Evolutionary conservation across 2,329 filamentous ascomycete genomes (phyloP).

Genomic region (Huntiella omanensis): DNA sequence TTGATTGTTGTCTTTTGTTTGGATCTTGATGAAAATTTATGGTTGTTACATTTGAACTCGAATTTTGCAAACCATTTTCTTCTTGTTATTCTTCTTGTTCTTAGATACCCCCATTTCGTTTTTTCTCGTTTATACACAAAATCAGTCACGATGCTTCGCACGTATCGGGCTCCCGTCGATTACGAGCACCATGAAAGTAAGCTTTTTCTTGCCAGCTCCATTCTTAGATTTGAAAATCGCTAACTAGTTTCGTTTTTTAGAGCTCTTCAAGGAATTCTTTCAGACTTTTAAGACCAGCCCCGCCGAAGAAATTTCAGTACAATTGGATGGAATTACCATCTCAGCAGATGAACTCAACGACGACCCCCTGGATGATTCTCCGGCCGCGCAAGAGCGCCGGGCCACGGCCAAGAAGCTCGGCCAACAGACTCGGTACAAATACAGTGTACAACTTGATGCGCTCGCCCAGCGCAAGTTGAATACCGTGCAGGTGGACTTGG

Average conservation of each 20-base stretch:
- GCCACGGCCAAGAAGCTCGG: constrained; percentile 27
- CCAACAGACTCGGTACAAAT: constrained; percentile 56
- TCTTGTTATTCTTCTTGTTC: too few species aligned
- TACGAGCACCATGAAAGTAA: constrained; percentile 73
- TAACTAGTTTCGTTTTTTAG: constrained; percentile 26
- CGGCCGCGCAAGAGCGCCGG: constrained; percentile 33
- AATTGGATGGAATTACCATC: constrained; percentile 68
- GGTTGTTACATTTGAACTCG: too few species aligned
- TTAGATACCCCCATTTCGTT: neutral
- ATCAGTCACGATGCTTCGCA: constrained; percentile 8
- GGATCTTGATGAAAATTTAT: too few species aligned
- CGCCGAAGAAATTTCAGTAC: constrained; percentile 54
- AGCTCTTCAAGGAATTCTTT: constrained; percentile 74
- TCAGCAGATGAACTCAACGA: constrained; percentile 75
- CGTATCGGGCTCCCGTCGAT: constrained; percentile 38
- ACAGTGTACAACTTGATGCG: constrained; percentile 71
- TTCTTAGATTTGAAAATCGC: constrained; percentile 9
- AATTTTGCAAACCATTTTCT: too few species aligned
- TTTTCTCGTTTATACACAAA: neutral
- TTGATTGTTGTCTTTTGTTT: too few species aligned
- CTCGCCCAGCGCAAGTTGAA: constrained; percentile 62
- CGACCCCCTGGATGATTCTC: constrained; percentile 76
- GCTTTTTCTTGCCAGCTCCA: constrained; percentile 15
- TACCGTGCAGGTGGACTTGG: constrained; percentile 71
- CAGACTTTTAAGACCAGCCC: constrained; percentile 68